Evolutionary conservation across 352 stramenopile species (phyloP).

Genomic region (Globisporangium splendens): DNA sequence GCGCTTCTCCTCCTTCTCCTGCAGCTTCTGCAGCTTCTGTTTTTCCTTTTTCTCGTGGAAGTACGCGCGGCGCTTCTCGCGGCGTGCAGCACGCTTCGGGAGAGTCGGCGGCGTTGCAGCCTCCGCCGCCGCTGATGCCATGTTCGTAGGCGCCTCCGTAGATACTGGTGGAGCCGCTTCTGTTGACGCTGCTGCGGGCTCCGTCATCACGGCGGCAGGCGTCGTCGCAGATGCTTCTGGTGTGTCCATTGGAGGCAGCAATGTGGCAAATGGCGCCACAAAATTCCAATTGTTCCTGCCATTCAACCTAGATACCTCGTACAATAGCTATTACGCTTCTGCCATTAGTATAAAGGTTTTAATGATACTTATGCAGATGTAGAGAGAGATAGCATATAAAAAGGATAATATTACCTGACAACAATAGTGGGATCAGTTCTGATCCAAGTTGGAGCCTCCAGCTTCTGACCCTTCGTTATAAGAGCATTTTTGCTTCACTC

Average conservation of each 20-base stretch:
- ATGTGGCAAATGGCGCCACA: background rate
- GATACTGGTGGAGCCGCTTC: background rate
- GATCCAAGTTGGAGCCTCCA: no score
- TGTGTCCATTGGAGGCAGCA: background rate
- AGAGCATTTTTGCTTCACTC: no score
- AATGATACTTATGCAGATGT: no score
- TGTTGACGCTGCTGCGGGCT: background rate
- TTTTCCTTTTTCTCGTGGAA: slow-evolving; percentile 82
- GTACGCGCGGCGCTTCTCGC: slow-evolving; percentile 55
- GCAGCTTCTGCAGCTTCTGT: slow-evolving; percentile 77
- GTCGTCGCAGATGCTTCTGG: background rate
- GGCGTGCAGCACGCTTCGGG: slow-evolving; percentile 53
- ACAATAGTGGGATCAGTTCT: background rate
- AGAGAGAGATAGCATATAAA: no score
- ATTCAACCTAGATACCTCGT: background rate
- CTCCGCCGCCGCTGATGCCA: slow-evolving; percentile 1
- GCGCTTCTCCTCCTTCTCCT: slow-evolving; percentile 29
- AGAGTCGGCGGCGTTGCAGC: slow-evolving; percentile 8
- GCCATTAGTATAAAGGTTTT: no score
- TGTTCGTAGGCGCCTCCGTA: no score
- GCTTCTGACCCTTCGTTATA: no score
- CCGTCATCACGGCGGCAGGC: background rate
- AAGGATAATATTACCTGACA: no score
- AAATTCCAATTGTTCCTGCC: background rate
- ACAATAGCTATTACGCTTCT: background rate